Base-by-base conservation (phyloP, 1,139 yeast species). In the Kazachstania sp. region DNA sequence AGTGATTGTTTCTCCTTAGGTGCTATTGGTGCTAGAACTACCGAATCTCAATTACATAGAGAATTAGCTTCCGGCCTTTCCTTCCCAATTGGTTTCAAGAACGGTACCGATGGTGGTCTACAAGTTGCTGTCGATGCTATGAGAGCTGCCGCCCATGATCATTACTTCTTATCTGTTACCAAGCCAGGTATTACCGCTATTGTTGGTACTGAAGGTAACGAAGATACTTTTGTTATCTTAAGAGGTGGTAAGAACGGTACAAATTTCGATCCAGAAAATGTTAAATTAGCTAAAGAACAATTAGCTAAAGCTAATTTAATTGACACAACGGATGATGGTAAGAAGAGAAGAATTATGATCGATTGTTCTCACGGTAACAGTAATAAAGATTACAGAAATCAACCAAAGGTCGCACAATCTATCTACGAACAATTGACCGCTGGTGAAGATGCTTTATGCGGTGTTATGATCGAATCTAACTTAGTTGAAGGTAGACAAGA, bases 291-390 rank as follows among this genome's bases (percentile, higher is more conserved):
- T 39, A 78, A 83, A 63, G 79, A 70, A 16, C 80, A 81, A 56
- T 73, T 90, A 54, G 66, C 64, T 41, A 78, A 79, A 58, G 76
- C 85, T 30, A 77, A 78, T 43, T 70, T 81, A 30, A 67, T 77
- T 32, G 70, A 71, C 32, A 71, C 70, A 18, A 68, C 67, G 16
- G 68, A 68, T 47, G 68, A 70, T 23, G 18, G 36, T 15, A 74
- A 71, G 39, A 80, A 84, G 59, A 78, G 94, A 68, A 78, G 94
- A 68, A 85, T 92, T 63, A 92, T 92, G 97, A 82, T 92, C 52
- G 98, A 92, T 70, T 92, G 97, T 66, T 88, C 97, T 38, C 98
- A 92, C 65, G 98, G 96, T 54, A 92, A 92, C 73, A 86, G 97
- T 43, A 79, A 75, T 63, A 92, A 92, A 68, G 82, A 92, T 69